Base-by-base conservation (phyloP, 257 asterid species). In the Forsythia viridissima region DNA sequence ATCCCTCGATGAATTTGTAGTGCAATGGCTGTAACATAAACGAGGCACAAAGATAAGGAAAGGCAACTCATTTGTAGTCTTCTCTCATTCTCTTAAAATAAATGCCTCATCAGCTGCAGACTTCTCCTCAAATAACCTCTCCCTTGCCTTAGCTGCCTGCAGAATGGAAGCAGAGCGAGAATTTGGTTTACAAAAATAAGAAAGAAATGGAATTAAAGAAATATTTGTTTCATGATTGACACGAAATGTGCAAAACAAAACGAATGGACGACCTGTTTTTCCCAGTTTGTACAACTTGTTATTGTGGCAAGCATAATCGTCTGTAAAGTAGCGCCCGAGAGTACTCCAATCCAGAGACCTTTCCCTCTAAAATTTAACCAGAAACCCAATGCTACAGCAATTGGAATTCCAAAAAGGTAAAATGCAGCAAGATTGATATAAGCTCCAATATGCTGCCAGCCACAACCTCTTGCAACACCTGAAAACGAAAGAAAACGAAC, bases 401-500 rank as follows among this genome's bases (percentile, higher is more conserved):
- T 85, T 0, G 98, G 97, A 59, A 94, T 89, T 41, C 97, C 98
- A 11, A 77, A 90, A 0, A 89, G 93, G 78, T 94, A 94, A 74
- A 87, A 94, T 37, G 97, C 89, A 5, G 85, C 96, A 71, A 94
- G 97, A 74, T 92, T 94, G 16, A 92, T 85, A 34, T 82, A 92
- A 12, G 97, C 97, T 57, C 97, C 98, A 3, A 91, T 88, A 41
- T 94, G 96, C 75, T 92, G 98, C 98, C 97, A 94, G 0, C 98
- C 98, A 70, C 97, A 90, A 40, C 97, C 97, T 81, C 97, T 90
- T 2, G 97, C 97, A 78, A 94, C 93, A 30, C 96, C 98, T 92
- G 69, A 1, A 67, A 42, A 36, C 2, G 59, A 48, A 48, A 48
- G 20, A 48, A 15, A 48, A 48, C 2, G 7, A 48, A 48, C 59